phyloP scores from a whole-genome alignment of 2,329 filamentous ascomycete species.

The Claviceps sp. region DNA sequence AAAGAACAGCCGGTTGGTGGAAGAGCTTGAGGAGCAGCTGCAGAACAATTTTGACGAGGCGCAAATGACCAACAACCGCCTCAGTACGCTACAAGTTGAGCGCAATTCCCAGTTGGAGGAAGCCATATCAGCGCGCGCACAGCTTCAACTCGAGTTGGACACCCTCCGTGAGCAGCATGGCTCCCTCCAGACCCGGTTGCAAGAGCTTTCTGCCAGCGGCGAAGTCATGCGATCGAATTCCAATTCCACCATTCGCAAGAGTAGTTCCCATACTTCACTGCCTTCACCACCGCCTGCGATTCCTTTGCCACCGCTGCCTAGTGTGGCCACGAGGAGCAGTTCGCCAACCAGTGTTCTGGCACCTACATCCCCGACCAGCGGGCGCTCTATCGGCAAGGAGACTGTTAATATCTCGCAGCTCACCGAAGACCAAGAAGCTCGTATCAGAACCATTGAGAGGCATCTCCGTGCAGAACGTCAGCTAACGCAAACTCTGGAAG shows the following conservation, averaged over 20 bases:
- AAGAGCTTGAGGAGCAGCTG: slow-evolving; percentile 93
- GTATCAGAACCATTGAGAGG: slow-evolving; percentile 92
- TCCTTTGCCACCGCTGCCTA: slow-evolving; percentile 82
- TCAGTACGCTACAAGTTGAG: slow-evolving; percentile 70
- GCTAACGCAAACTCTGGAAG: slow-evolving; percentile 86
- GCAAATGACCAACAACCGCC: slow-evolving; percentile 68
- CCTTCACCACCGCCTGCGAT: slow-evolving; percentile 92
- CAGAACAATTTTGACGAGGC: slow-evolving; percentile 92
- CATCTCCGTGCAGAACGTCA: slow-evolving; percentile 93
- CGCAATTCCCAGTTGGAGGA: slow-evolving; percentile 67
- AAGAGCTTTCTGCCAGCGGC: slow-evolving; percentile 29
- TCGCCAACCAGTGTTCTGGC: slow-evolving; percentile 27
- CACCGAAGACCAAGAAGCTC: slow-evolving; percentile 87
- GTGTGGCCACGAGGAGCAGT: slow-evolving; percentile 31
- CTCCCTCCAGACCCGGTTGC: slow-evolving; percentile 58
- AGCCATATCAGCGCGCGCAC: slow-evolving; percentile 49
- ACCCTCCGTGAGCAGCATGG: slow-evolving; percentile 55
- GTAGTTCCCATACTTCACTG: slow-evolving; percentile 64
- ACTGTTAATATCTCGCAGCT: slow-evolving; percentile 54
- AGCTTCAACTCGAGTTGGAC: slow-evolving; percentile 57
- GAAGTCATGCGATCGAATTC: slow-evolving; percentile 47
- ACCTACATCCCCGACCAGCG: slow-evolving; percentile 41
- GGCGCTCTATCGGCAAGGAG: slow-evolving; percentile 72
- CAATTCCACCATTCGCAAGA: slow-evolving; percentile 68
- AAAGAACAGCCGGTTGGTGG: slow-evolving; percentile 83